Percentiles rank a stretch among this genome's conserved stretches.
Evolutionary conservation across 768 basidiomycete genomes (phyloP).

Genomic region (Paxillus ammoniavirescens): DNA sequence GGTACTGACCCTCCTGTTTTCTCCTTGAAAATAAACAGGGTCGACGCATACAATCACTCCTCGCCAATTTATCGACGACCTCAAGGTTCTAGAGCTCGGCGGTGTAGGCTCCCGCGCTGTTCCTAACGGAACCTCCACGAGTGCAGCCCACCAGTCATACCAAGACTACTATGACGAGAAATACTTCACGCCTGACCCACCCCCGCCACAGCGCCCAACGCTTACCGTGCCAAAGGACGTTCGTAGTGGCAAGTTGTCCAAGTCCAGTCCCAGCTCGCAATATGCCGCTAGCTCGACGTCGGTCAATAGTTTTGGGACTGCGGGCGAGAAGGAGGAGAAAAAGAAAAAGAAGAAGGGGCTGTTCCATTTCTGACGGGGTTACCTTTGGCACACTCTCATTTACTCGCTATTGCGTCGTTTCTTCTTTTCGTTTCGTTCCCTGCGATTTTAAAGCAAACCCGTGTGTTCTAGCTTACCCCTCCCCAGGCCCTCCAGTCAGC

Average conservation of each 20-base stretch:
- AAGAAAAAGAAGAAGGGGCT: slow-evolving; percentile 78
- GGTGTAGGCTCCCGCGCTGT: slow-evolving; percentile 76
- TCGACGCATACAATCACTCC: slow-evolving; percentile 89
- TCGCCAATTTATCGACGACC: slow-evolving; percentile 78
- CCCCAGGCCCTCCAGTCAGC: too few species aligned
- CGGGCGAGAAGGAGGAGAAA: slow-evolving; percentile 49
- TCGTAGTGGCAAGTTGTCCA: slow-evolving; percentile 23
- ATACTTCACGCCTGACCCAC: slow-evolving; percentile 50
- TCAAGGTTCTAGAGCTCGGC: slow-evolving; percentile 83
- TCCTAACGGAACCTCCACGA: slow-evolving; percentile 66
- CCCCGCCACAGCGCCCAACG: slow-evolving; percentile 29
- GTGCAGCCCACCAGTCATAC: slow-evolving; percentile 47
- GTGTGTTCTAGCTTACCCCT: too few species aligned
- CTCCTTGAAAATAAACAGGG: slow-evolving; percentile 44
- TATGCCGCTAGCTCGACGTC: slow-evolving; percentile 52
- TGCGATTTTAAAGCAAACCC: too few species aligned
- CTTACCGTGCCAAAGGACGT: slow-evolving; percentile 27
- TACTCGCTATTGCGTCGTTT: not conserved
- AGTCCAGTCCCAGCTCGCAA: slow-evolving; percentile 48
- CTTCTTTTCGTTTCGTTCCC: not conserved
- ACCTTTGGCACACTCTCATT: not conserved
- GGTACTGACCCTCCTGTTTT: slow-evolving; percentile 42
- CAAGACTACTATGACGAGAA: slow-evolving; percentile 82
- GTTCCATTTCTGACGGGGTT: slow-evolving; percentile 53
- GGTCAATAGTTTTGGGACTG: slow-evolving; percentile 34